Percentiles rank a stretch among this genome's conserved stretches.
Conservation (phyloP, 2,329 filamentous ascomycete genomes). For the Didymella pinodella region DNA sequence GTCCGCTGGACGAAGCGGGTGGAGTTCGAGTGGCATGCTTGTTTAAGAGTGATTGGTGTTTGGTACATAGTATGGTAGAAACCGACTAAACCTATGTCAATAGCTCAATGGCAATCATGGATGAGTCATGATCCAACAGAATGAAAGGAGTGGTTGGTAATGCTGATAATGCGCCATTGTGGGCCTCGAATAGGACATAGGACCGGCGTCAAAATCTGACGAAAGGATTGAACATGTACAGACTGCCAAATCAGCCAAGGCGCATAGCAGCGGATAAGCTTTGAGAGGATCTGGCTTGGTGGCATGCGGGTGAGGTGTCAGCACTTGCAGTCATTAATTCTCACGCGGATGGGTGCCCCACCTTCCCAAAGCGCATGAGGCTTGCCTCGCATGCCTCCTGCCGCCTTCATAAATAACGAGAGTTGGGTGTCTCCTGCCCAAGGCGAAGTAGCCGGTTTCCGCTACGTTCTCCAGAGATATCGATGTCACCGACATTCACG, state of each 20-base stretch:
- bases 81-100: not conserved
- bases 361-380: slow-evolving; percentile 3
- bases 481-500: no score
- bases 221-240: not conserved
- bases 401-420: not conserved
- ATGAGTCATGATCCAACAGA: slow-evolving; percentile 13
- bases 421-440: not conserved
- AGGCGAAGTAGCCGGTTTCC: not conserved
- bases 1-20: slow-evolving; percentile 33
- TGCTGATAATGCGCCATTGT: not conserved
- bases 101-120: not conserved
- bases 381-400: not conserved
- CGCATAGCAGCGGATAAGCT: not conserved
- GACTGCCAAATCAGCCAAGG: not conserved
- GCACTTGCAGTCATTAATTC: not conserved
- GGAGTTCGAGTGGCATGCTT: slow-evolving; percentile 38
- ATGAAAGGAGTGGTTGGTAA: not conserved
- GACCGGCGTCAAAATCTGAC: not conserved
- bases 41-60: not conserved
- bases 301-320: not conserved
- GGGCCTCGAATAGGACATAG: not conserved
- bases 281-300: not conserved
- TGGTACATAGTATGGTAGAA: no score
- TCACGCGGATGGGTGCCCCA: not conserved
- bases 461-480: not conserved